These are phyloP conservation scores for Cladophialophora chaetospira DNA, from an alignment of 2,329 filamentous ascomycete genomes.

Conservation along the genomic window DNA sequence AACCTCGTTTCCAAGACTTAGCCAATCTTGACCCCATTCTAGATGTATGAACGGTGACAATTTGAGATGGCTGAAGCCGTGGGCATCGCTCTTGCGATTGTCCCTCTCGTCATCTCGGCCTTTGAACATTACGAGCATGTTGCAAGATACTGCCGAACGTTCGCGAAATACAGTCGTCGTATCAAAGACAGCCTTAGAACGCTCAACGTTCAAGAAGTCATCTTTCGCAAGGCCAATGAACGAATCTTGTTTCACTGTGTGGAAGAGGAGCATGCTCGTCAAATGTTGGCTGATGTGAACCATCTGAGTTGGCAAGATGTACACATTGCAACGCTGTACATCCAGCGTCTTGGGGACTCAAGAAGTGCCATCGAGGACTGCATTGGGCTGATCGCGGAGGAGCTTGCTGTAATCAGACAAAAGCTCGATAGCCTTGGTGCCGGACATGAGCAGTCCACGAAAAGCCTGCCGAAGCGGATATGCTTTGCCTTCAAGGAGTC, in stretches of 20 bases:
- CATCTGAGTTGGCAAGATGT: not conserved
- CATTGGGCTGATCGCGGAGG: not conserved
- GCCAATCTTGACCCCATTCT: too few relatives aligned
- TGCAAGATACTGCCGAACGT: not conserved
- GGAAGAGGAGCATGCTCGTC: not conserved
- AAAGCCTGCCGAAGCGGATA: not conserved
- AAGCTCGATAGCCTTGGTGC: not conserved
- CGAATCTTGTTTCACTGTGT: not conserved
- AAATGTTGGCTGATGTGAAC: not conserved
- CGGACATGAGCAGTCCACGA: not conserved
- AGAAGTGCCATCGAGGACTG: not conserved
- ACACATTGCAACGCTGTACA: not conserved
- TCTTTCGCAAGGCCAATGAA: slow-evolving; percentile 1
- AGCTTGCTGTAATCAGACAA: not conserved
- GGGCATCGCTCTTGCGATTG: not conserved
- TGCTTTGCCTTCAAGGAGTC: slow-evolving; percentile 4
- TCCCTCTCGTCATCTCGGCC: not conserved
- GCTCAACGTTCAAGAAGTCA: not conserved
- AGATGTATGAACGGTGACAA: too few relatives aligned
- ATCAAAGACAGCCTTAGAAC: not conserved
- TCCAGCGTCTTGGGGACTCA: not conserved
- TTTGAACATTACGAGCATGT: not conserved
- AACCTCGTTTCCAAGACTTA: too few relatives aligned
- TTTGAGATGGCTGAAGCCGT: slow-evolving; percentile 6
- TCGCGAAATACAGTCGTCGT: not conserved